Evolutionary conservation across 2,329 filamentous ascomycete genomes (phyloP).

Genomic region (Fusarium verticillioides): DNA sequence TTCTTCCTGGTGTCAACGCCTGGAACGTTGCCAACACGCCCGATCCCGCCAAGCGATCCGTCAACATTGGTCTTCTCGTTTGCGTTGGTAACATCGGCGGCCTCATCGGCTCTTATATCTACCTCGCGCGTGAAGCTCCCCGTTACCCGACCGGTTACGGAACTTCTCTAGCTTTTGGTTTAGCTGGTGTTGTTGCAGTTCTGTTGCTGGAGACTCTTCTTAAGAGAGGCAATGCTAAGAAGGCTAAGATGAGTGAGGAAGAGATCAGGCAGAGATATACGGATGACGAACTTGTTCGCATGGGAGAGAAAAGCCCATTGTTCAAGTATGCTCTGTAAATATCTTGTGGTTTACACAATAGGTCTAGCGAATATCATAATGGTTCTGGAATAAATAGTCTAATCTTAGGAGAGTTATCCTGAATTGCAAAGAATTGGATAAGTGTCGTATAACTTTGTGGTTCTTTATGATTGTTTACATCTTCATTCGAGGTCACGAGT

Average conservation of each 20-base stretch:
- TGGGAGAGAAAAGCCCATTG: constrained; percentile 21
- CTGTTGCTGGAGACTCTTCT: constrained; percentile 1
- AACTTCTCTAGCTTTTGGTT: constrained; percentile 9
- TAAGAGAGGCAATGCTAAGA: constrained; percentile 12
- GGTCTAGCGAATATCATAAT: no score
- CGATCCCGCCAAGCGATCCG: constrained; percentile 52
- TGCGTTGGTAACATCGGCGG: constrained; percentile 47
- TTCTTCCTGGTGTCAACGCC: constrained; percentile 53
- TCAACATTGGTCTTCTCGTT: constrained; percentile 55
- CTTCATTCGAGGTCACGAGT: background rate
- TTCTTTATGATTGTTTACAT: background rate
- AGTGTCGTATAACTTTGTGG: rapidly evolving
- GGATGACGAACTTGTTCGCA: constrained; percentile 13
- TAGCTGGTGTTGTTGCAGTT: constrained; percentile 16
- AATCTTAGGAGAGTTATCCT: background rate
- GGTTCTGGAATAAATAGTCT: background rate
- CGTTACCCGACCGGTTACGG: constrained; percentile 12
- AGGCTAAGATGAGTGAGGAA: constrained; percentile 2
- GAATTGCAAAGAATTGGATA: background rate
- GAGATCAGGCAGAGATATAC: constrained; percentile 3
- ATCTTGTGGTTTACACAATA: background rate
- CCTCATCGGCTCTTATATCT: constrained; percentile 15
- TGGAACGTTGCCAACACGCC: constrained; percentile 56
- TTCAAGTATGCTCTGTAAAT: constrained; percentile 17
- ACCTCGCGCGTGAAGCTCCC: constrained; percentile 14